Percentiles rank a stretch among this genome's conserved stretches.
Evolutionary conservation across 2,329 filamentous ascomycete species (phyloP).

Genomic region (Bipolaris zeicola): DNA sequence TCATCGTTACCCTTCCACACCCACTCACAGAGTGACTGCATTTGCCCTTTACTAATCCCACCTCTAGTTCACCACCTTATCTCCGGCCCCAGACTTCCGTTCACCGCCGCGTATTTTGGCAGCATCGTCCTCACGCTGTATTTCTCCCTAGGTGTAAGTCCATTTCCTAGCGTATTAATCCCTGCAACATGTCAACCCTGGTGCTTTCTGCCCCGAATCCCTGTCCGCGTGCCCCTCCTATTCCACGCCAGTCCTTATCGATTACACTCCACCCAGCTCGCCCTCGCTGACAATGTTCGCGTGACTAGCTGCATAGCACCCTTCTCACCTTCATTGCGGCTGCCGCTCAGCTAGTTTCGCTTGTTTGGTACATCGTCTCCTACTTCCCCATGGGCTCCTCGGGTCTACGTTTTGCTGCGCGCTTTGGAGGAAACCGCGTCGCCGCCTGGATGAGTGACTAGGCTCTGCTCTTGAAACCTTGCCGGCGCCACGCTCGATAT

Average conservation of each 20-base stretch:
- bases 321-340: conserved; percentile 84
- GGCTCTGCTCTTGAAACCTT: conserved; percentile 14
- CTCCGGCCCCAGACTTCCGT: conserved; percentile 83
- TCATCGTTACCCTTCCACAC: not conserved
- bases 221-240: conserved; percentile 26
- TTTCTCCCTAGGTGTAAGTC: conserved; percentile 88
- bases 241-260: conserved; percentile 37
- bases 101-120: conserved; percentile 93
- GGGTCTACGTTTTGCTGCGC: conserved; percentile 82
- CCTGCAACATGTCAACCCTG: conserved; percentile 29
- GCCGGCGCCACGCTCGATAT: conserved; percentile 11
- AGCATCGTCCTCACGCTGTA: conserved; percentile 89
- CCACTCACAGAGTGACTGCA: not conserved
- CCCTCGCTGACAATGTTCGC: conserved; percentile 46
- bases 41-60: conserved; percentile 23
- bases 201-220: conserved; percentile 32
- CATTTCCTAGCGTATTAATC: conserved; percentile 15
- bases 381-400: conserved; percentile 98
- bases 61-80: conserved; percentile 73
- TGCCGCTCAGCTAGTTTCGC: conserved; percentile 79
- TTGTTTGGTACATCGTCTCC: conserved; percentile 93
- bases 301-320: conserved; percentile 70
- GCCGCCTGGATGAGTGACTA: conserved; percentile 85
- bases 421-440: conserved; percentile 82
- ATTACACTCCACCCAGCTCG: conserved; percentile 32